These are phyloP conservation scores for Perilla frutescens DNA, from an alignment of 257 asterid species.

Conservation along the genomic window DNA sequence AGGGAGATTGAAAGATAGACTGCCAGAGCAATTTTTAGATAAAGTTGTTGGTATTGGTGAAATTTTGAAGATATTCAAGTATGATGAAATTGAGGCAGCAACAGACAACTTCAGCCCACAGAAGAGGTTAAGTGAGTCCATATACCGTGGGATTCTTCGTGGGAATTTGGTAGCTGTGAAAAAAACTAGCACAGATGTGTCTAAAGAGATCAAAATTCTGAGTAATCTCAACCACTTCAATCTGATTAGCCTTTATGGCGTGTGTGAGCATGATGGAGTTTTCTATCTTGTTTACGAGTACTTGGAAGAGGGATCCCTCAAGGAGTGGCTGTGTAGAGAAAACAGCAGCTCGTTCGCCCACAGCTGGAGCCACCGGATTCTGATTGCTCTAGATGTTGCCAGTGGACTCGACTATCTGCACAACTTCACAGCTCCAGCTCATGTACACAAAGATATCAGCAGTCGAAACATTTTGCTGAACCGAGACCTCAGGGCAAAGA, in stretches of 20 bases:
- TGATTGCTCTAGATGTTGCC: conserved; percentile 72
- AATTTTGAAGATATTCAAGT: conserved; percentile 47
- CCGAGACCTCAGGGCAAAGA: conserved; percentile 64
- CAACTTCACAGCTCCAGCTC: conserved; percentile 65
- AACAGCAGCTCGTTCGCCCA: conserved; percentile 33
- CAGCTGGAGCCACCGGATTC: conserved; percentile 62
- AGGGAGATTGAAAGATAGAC: conserved; percentile 19
- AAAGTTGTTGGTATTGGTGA: conserved; percentile 47
- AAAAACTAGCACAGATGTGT: conserved; percentile 44
- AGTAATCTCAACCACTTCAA: conserved; percentile 67
- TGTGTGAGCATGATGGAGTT: conserved; percentile 45
- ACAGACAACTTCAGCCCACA: conserved; percentile 53
- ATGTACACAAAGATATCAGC: conserved; percentile 66
- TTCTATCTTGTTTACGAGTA: conserved; percentile 68
- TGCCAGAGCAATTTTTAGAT: conserved; percentile 43
- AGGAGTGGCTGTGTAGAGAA: conserved; percentile 54
- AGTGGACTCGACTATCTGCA: conserved; percentile 75
- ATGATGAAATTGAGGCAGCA: conserved; percentile 55
- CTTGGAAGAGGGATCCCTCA: conserved; percentile 66
- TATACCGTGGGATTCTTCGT: conserved; percentile 52
- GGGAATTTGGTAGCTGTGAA: conserved; percentile 57
- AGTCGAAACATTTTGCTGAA: conserved; percentile 57
- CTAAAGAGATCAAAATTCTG: conserved; percentile 59
- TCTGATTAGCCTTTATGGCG: conserved; percentile 63
- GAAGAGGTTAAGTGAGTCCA: conserved; percentile 46